Conservation (phyloP, 2,329 filamentous ascomycete genomes). For the Zarea fungicola region DNA sequence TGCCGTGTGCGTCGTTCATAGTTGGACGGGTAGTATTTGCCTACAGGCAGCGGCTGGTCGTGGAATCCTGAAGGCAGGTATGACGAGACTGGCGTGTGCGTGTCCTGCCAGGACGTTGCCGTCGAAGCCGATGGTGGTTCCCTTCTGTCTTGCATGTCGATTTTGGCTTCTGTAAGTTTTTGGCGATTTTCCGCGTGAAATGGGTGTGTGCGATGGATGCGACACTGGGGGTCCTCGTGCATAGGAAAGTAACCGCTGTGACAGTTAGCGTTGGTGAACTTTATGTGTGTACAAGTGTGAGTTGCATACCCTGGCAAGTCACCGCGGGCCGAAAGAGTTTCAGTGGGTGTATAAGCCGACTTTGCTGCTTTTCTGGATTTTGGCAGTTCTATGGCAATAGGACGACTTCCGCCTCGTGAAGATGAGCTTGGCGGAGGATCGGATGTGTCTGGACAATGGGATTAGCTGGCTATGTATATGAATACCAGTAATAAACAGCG, state of each 20-base stretch:
- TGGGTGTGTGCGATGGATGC: constrained; percentile 46
- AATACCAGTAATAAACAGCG: not conserved
- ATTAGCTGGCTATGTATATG: constrained; percentile 4
- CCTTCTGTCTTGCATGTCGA: constrained; percentile 3
- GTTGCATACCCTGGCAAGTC: constrained; percentile 51
- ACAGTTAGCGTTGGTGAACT: constrained; percentile 7
- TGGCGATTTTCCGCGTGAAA: constrained; percentile 41
- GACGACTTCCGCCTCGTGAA: constrained; percentile 32
- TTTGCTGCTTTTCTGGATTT: constrained; percentile 34
- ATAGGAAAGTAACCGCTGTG: constrained; percentile 55
- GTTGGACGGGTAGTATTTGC: constrained; percentile 60
- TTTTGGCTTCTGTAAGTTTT: constrained; percentile 5
- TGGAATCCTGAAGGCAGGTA: constrained; percentile 47
- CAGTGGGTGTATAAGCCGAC: constrained; percentile 38
- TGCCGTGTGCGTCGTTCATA: constrained; percentile 41
- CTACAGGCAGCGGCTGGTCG: constrained; percentile 46
- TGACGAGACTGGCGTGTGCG: constrained; percentile 42
- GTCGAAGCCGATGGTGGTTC: not conserved
- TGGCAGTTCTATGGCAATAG: constrained; percentile 51
- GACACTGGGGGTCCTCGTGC: constrained; percentile 48
- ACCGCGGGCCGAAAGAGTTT: constrained; percentile 52
- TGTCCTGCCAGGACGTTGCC: constrained; percentile 19
- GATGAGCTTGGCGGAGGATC: constrained; percentile 19
- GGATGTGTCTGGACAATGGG: constrained; percentile 6
- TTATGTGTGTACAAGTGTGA: not conserved